These are phyloP conservation scores for Fusarium newnesense DNA, from an alignment of 2,329 filamentous ascomycete species.

Conservation along the genomic window DNA sequence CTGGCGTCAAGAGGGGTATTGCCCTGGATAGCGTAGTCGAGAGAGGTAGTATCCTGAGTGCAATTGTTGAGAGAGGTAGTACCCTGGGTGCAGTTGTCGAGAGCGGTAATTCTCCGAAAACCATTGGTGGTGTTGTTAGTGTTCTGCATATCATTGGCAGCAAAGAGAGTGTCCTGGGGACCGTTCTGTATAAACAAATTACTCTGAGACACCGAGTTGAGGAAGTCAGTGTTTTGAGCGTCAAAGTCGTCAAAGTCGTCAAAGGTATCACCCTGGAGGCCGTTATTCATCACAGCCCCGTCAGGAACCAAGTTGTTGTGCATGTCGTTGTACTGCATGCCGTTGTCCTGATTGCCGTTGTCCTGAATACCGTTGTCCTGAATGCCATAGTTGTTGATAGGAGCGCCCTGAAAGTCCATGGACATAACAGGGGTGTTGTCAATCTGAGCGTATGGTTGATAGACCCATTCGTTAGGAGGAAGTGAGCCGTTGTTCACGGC, in stretches of 20 bases:
- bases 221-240: neutral
- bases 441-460: neutral
- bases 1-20: neutral
- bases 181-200: neutral
- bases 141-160: neutral
- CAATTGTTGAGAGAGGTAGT: neutral
- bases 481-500: neutral
- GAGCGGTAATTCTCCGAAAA: neutral
- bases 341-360: too few species aligned
- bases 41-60: neutral
- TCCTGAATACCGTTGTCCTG: neutral
- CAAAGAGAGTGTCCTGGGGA: neutral
- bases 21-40: neutral
- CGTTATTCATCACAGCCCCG: neutral
- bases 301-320: neutral
- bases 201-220: neutral
- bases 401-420: neutral
- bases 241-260: neutral
- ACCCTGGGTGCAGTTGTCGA: neutral
- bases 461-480: neutral
- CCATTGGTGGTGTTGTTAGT: neutral
- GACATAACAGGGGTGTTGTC: neutral
- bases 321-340: neutral
- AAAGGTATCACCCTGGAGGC: neutral
- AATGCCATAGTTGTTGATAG: neutral